A percentile compares a stretch with the other conserved stretches of the same genome.
Conservation (phyloP, 257 asterid genomes). For the Plantago ovata region DNA sequence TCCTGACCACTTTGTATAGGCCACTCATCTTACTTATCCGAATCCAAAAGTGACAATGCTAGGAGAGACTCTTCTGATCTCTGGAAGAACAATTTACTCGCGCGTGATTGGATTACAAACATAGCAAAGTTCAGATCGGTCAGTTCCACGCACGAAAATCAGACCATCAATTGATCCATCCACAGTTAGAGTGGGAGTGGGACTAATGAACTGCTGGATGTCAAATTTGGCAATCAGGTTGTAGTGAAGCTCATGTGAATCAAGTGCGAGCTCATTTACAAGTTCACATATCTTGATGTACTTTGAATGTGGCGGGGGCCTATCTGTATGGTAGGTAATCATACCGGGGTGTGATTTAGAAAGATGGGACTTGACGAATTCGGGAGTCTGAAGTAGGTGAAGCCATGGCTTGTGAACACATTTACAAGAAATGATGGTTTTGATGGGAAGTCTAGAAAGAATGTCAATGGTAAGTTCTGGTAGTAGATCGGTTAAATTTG, state of each 20-base stretch:
- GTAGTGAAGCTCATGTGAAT: conserved; percentile 19
- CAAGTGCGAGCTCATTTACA: conserved; percentile 15
- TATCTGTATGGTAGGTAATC: neutral
- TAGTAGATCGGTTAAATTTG: conserved; percentile 2
- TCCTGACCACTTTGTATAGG: conserved; percentile 18
- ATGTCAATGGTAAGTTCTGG: conserved; percentile 14
- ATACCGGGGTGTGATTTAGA: conserved; percentile 15
- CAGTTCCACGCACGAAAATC: conserved; percentile 11
- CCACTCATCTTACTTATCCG: conserved; percentile 21
- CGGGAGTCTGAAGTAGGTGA: neutral
- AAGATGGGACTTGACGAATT: conserved; percentile 17
- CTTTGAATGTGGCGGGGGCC: no score
- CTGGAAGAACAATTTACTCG: conserved; percentile 25
- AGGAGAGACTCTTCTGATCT: conserved; percentile 7
- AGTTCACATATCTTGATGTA: conserved; percentile 9
- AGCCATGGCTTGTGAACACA: conserved; percentile 19
- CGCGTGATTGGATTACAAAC: conserved; percentile 44
- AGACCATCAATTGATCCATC: conserved; percentile 26
- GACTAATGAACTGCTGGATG: neutral
- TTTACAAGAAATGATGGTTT: conserved; percentile 9
- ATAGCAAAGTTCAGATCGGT: neutral
- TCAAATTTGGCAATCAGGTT: conserved; percentile 16
- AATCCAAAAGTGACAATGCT: conserved; percentile 30
- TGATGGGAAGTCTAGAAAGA: conserved; percentile 14
- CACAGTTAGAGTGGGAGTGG: neutral